Percentiles rank a stretch among this genome's conserved stretches.
Evolutionary conservation across 148 eudicot species (phyloP).

Genomic region (Rhododendron simsii): DNA sequence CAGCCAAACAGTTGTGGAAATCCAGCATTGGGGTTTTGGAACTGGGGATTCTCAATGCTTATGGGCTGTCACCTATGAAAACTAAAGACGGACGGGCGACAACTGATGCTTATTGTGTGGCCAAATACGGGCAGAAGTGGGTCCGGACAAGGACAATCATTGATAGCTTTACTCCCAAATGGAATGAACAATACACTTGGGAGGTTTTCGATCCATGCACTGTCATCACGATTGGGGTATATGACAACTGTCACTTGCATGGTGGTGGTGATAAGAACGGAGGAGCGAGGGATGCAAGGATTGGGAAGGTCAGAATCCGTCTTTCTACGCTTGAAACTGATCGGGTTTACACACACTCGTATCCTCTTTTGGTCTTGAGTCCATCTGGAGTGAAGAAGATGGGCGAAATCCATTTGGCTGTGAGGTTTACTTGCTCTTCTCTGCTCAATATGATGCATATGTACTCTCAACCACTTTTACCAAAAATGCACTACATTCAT

Average conservation of each 20-base stretch:
- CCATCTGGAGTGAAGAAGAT: constrained; percentile 36
- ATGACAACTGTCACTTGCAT: constrained; percentile 36
- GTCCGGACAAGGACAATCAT: constrained; percentile 31
- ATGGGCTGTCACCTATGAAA: constrained; percentile 39
- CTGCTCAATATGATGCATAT: constrained; percentile 25
- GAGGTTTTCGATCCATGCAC: constrained; percentile 41
- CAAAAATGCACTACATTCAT: constrained; percentile 39
- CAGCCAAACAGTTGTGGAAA: constrained; percentile 37
- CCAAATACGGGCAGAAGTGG: constrained; percentile 41
- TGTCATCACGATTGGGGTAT: constrained; percentile 32
- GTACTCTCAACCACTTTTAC: constrained; percentile 32
- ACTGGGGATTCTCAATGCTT: constrained; percentile 33
- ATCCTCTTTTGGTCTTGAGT: constrained; percentile 32
- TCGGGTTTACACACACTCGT: constrained; percentile 29
- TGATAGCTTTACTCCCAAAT: constrained; percentile 25
- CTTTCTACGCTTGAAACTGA: constrained; percentile 36
- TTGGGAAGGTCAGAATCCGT: constrained; percentile 39
- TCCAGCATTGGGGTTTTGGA: constrained; percentile 33
- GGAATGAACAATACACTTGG: constrained; percentile 43
- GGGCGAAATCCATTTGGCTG: constrained; percentile 43
- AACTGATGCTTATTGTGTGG: constrained; percentile 40
- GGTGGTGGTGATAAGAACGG: constrained; percentile 14
- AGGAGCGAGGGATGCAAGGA: constrained; percentile 20
- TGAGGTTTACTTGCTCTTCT: constrained; percentile 29
- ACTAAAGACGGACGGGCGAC: constrained; percentile 27